Conservation (phyloP, 2,329 filamentous ascomycete species). For the Diplodia scrobiculata region DNA sequence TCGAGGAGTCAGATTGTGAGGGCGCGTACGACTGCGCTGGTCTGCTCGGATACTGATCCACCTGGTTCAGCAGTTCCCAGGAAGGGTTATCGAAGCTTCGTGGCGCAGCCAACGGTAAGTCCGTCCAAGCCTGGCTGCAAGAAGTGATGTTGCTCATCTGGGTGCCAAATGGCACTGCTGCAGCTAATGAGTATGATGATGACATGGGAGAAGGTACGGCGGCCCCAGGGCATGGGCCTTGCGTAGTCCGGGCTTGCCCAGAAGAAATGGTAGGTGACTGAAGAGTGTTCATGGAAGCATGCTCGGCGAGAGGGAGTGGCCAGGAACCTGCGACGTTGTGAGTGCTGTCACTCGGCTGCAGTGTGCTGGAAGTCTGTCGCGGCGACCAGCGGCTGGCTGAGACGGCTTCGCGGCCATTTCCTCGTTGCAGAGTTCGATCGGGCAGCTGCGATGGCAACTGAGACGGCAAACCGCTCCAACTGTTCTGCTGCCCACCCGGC, state of each 20-base stretch:
- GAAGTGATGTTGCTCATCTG: not conserved
- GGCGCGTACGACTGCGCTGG: not conserved
- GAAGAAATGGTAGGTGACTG: not conserved
- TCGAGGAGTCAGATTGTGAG: not conserved
- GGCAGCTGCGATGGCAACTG: not conserved
- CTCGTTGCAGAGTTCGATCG: not conserved
- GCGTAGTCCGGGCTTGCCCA: not conserved
- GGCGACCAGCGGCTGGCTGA: not conserved
- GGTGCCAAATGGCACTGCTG: not conserved
- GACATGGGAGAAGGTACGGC: not conserved
- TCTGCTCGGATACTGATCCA: not conserved
- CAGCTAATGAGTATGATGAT: not conserved
- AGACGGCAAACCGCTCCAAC: not conserved
- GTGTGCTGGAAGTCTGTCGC: not conserved
- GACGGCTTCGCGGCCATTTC: not conserved
- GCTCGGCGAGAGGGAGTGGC: not conserved
- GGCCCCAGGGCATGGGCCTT: not conserved
- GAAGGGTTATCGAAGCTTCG: not conserved
- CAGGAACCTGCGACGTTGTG: not conserved
- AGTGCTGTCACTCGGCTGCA: not conserved
- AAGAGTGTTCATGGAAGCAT: not conserved
- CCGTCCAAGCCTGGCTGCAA: not conserved
- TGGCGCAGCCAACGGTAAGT: not conserved
- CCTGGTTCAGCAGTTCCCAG: constrained; percentile 10
- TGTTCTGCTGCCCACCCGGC: not conserved